Base-by-base conservation (phyloP, 257 asterid species). In the Capsicum pubescens region DNA sequence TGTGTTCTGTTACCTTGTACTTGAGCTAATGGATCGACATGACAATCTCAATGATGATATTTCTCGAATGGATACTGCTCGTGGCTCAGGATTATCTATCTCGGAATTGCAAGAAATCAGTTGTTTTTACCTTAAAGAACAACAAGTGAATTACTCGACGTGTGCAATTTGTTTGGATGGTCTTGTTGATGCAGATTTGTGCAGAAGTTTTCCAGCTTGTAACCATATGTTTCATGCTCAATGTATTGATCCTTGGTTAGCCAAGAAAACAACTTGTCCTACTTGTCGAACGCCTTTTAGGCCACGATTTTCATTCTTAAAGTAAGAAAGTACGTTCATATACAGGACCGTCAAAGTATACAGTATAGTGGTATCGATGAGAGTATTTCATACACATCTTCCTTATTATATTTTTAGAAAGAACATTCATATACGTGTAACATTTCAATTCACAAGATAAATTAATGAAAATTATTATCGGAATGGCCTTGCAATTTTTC, bases 171-270 rank as follows among this genome's bases (percentile, higher is more conserved):
- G 97, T 67, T 83, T 93, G 90, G 96, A 91, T 7, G 79, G 83
- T 44, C 85, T 91, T 12, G 84, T 80, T 74, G 87, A 83, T 7
- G 84, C 86, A 1, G 88, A 91, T 9, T 69, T 92, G 14, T 91
- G 96, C 88, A 85, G 93, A 46, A 85, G 84, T 44, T 85, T 93
- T 78, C 97, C 94, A 8, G 87, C 88, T 83, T 92, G 96, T 85
- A 88, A 66, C 58, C 97, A 92, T 72, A 89, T 89, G 86, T 92
- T 91, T 64, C 97, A 92, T 85, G 92, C 92, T 57, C 87, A 83
- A 1, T 92, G 97, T 80, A 89, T 93, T n/a, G 97, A 92, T 76
- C 93, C 90, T 79, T 91, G 95, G 95, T 88, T 93, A 50, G 83
- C 81, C 39, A 91, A 70, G 87, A 90, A 88, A 79, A 82, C 81